Evolutionary conservation across 495 filamentous ascomycete genomes (phyloP).

Genomic region (Immersiella caudata): DNA sequence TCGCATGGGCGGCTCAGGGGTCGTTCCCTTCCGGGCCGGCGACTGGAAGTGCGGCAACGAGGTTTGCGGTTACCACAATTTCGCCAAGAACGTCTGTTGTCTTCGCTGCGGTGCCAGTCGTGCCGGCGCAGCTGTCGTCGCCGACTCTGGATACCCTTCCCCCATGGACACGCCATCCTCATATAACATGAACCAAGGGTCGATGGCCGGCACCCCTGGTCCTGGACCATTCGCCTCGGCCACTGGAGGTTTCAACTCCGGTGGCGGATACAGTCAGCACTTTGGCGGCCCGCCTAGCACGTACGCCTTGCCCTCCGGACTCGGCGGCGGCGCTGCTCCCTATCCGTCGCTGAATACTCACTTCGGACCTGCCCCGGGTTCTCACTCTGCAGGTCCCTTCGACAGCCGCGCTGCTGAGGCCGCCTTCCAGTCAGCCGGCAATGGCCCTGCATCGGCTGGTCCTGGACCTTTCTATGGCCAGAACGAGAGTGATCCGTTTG

Average conservation of each 20-base stretch:
- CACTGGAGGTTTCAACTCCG: conserved; percentile 69
- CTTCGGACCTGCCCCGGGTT: conserved; percentile 68
- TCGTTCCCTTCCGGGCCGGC: conserved; percentile 95
- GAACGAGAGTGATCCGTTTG: conserved; percentile 77
- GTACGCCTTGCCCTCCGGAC: conserved; percentile 86
- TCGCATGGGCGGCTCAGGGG: conserved; percentile 76
- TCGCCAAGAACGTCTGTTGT: conserved; percentile 98
- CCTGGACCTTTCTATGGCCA: conserved; percentile 63
- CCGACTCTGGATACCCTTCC: conserved; percentile 88
- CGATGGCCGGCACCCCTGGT: conserved; percentile 83
- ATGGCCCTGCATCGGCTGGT: conserved; percentile 66
- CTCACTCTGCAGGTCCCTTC: conserved; percentile 85
- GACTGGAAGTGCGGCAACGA: conserved; percentile 99
- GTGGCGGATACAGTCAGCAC: conserved; percentile 78
- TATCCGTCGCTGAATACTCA: conserved; percentile 85
- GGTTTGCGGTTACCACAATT: conserved; percentile 98
- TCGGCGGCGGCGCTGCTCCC: conserved; percentile 75
- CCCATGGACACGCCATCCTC: conserved; percentile 83
- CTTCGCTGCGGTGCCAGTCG: conserved; percentile 94
- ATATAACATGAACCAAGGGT: conserved; percentile 75
- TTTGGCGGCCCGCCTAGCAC: conserved; percentile 87
- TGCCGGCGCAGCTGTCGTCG: conserved; percentile 88
- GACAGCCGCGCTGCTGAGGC: conserved; percentile 91
- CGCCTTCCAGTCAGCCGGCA: conserved; percentile 84
- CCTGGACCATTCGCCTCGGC: conserved; percentile 77